Evolutionary conservation across 2,329 filamentous ascomycete species (phyloP).

Genomic region (Lasiodiplodia theobromae): DNA sequence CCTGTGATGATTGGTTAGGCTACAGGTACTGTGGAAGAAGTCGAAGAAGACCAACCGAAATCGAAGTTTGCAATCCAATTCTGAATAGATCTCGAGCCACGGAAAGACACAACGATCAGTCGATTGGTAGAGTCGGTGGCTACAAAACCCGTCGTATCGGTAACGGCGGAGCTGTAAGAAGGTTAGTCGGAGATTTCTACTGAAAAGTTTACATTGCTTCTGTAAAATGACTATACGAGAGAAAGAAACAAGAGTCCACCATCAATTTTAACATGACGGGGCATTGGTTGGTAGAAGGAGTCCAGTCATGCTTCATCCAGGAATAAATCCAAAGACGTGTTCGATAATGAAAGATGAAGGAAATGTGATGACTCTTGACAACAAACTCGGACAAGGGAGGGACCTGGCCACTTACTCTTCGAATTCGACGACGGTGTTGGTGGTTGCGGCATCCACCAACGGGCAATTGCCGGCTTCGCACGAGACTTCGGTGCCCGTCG

Average conservation of each 20-base stretch:
- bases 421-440: slow-evolving; percentile 47
- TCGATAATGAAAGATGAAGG: neutral
- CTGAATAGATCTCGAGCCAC: slow-evolving; percentile 64
- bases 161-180: slow-evolving; percentile 33
- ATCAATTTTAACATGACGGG: neutral
- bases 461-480: slow-evolving; percentile 19
- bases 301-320: slow-evolving; percentile 28
- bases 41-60: slow-evolving; percentile 43
- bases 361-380: neutral
- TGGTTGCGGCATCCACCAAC: slow-evolving; percentile 39
- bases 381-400: neutral
- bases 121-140: slow-evolving; percentile 54
- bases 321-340: no score
- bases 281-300: slow-evolving; percentile 20
- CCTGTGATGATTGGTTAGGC: slow-evolving; percentile 30
- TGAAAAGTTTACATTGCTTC: neutral
- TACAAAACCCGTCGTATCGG: slow-evolving; percentile 55
- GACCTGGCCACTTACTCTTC: slow-evolving; percentile 42
- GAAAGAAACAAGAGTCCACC: neutral
- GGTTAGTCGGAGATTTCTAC: neutral
- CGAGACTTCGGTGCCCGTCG: slow-evolving; percentile 8
- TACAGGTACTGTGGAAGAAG: neutral
- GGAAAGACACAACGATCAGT: slow-evolving; percentile 67
- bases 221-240: neutral
- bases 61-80: slow-evolving; percentile 68